phyloP scores from a whole-genome alignment of 164 flowering plant species.

The Umbilicus rupestris region DNA sequence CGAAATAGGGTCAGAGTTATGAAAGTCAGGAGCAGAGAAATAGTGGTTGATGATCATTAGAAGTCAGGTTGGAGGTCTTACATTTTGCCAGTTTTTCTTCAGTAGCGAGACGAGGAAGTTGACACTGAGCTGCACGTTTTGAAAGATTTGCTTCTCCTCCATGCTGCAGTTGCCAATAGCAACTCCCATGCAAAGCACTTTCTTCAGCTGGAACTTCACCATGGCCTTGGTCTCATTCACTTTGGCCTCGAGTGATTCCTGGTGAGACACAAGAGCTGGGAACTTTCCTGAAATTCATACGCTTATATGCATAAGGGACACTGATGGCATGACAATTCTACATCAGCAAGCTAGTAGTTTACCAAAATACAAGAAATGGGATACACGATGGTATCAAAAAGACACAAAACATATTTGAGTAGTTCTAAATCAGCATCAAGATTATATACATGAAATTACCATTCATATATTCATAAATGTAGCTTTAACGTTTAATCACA shows the following conservation, averaged over 20 bases:
- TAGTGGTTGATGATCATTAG: neutral
- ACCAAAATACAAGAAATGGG: neutral
- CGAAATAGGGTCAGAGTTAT: neutral
- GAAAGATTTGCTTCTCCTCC: constrained; percentile 3
- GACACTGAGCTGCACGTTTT: neutral
- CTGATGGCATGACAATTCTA: too few species aligned
- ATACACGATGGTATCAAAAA: neutral
- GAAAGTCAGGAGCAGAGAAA: neutral
- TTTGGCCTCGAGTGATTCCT: neutral
- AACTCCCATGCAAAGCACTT: constrained; percentile 1
- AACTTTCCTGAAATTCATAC: neutral
- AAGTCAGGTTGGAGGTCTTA: neutral
- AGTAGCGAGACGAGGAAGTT: neutral
- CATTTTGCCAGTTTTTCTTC: constrained; percentile 2
- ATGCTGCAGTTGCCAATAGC: constrained; percentile 2
- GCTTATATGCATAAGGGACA: neutral
- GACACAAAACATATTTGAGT: too few species aligned
- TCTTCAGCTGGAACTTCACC: constrained; percentile 2
- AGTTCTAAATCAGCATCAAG: too few species aligned
- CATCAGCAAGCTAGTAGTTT: too few species aligned
- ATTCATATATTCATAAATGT: neutral
- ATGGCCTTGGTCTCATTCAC: neutral
- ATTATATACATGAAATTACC: too few species aligned
- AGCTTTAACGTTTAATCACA: neutral
- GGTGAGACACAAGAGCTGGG: neutral